Base-by-base conservation (phyloP, 495 filamentous ascomycete genomes). In the Cudoniella acicularis region DNA sequence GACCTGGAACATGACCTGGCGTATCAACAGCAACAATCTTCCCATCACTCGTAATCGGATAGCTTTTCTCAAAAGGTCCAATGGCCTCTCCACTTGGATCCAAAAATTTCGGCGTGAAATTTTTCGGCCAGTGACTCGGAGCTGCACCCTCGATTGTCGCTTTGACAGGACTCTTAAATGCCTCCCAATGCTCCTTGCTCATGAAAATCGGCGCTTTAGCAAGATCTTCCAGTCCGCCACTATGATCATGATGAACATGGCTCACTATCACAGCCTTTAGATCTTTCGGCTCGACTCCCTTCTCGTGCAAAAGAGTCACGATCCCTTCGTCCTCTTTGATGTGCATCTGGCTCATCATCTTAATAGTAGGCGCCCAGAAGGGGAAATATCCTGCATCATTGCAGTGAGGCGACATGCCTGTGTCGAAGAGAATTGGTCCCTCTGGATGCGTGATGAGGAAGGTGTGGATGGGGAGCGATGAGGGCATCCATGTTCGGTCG, bases 171-270 rank as follows among this genome's bases (percentile, higher is more conserved):
- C 63, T 62, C 26, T 66, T 52, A 56, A 70, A 70, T 0, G 62
- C 65, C 17, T 68, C 47, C 68, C 69, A 69, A 41, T 73, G 68
- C 46, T 69, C 65, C 3, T 60, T 57, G 22, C 63, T 66, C 22
- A 54, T 26, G 20, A 65, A 68, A 11, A 69, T 57, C 1, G 65
- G 66, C 6, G 66, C 36, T 30, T 61, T 59, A 21, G 61, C 46
- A 1, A 73, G 50, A 41, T 73, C 69, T 52, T 64, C 56, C 23
- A 73, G 47, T 1, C 71, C 71, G 16, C 69, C 71, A 0, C 61
- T 59, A 52, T 73, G 71, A 45, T 72, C 69, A 30, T 69, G 68
- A 52, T 72, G 71, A 10, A 73, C 53, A 57, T 72, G 71, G 36
- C 61, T 65, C 21, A 73, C 22, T 10, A 73, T 55, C 17, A 72